Conservation (phyloP, 768 basidiomycete species). For the Cyclocybe cylindracea region DNA sequence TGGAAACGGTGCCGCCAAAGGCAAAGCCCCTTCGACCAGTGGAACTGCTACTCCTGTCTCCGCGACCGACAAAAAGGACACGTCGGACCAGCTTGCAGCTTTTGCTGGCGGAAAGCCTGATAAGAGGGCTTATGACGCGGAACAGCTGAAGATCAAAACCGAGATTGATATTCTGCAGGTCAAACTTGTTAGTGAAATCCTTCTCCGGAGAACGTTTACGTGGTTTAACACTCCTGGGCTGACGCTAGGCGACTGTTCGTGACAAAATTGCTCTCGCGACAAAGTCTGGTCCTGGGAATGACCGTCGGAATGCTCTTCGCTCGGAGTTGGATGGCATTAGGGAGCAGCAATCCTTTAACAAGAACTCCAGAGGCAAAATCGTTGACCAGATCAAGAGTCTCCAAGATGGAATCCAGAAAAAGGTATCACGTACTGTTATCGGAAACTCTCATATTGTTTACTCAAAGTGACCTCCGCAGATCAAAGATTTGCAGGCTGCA, state of each 20-base stretch:
- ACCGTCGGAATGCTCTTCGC: conserved; percentile 70
- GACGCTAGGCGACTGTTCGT: conserved; percentile 59
- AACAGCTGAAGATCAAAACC: conserved; percentile 79
- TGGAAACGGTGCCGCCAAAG: conserved; percentile 43
- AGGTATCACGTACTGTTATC: conserved; percentile 45
- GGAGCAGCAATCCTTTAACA: conserved; percentile 75
- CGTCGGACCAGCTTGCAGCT: conserved; percentile 36
- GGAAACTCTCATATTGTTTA: conserved; percentile 1
- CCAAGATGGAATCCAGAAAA: conserved; percentile 80
- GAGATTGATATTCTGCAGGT: conserved; percentile 84
- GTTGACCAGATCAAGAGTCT: conserved; percentile 77
- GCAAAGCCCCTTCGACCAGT: conserved; percentile 44
- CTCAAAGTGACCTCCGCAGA: conserved; percentile 39
- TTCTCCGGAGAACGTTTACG: conserved; percentile 3
- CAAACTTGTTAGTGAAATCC: conserved; percentile 66
- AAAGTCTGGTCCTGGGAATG: conserved; percentile 65
- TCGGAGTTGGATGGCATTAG: conserved; percentile 82
- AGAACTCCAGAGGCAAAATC: conserved; percentile 67
- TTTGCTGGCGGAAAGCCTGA: conserved; percentile 69
- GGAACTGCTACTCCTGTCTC: conserved; percentile 51
- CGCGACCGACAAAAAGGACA: conserved; percentile 42
- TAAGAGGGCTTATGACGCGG: conserved; percentile 79
- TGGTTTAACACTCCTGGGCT: conserved; percentile 10
- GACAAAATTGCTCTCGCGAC: conserved; percentile 72
- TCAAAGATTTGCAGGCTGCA: conserved; percentile 83